Conservation (phyloP, 2,329 filamentous ascomycete species). For the Alternaria sp. region DNA sequence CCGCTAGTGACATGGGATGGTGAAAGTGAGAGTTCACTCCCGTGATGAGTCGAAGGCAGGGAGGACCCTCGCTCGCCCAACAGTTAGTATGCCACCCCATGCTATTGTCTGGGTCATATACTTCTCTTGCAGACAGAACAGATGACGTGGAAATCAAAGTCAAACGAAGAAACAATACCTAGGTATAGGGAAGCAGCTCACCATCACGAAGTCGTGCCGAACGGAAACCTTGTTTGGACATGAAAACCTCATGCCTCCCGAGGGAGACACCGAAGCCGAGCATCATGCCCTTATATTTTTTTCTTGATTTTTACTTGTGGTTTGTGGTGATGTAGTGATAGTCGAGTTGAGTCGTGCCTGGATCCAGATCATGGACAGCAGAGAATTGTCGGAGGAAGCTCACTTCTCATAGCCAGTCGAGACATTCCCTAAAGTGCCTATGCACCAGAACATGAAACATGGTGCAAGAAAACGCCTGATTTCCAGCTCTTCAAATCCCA, state of each 20-base stretch:
- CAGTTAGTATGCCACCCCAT: not conserved
- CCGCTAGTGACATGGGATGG: not conserved
- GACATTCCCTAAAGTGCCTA: conserved; percentile 12
- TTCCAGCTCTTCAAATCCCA: conserved; percentile 15
- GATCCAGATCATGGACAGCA: conserved; percentile 29
- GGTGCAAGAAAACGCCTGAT: conserved; percentile 12
- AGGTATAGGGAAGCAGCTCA: not conserved
- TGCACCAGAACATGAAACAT: conserved; percentile 19
- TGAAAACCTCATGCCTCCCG: conserved; percentile 30
- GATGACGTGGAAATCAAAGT: not conserved
- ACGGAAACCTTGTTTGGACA: conserved; percentile 26
- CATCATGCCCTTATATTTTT: conserved; percentile 47
- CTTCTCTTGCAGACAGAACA: not conserved
- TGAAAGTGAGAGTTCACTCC: conserved; percentile 2
- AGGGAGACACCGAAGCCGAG: conserved; percentile 26
- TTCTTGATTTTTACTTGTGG: conserved; percentile 29
- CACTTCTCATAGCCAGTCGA: conserved; percentile 24
- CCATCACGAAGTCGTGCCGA: not conserved
- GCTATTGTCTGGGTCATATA: not conserved
- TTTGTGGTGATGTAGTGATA: conserved; percentile 27
- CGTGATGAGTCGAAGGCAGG: conserved; percentile 1
- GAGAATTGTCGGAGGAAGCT: conserved; percentile 22
- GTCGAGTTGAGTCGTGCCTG: conserved; percentile 31
- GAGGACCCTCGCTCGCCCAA: not conserved
- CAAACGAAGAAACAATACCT: not conserved